These are phyloP conservation scores for Pleurotus giganteus DNA, from an alignment of 768 basidiomycete genomes.

Conservation along the genomic window DNA sequence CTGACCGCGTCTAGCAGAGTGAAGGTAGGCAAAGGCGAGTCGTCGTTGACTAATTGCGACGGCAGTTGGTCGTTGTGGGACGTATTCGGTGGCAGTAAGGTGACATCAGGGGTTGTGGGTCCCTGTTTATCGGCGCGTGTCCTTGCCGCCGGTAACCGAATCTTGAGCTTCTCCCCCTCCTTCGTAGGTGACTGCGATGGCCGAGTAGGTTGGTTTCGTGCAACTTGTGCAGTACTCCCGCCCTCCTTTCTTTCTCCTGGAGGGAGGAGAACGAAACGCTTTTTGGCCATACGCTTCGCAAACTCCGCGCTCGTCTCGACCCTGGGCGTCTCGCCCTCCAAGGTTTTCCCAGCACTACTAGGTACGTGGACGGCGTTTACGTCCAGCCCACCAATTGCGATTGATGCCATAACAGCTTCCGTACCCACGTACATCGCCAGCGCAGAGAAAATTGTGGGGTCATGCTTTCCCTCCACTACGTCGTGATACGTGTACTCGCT, in stretches of 20 bases:
- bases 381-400: too few species aligned
- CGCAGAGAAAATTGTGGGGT: constrained; percentile 12
- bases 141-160: not conserved
- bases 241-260: constrained; percentile 12
- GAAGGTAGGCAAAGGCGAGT: not conserved
- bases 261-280: constrained; percentile 13
- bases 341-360: not conserved
- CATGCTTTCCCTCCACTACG: not conserved
- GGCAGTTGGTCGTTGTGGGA: not conserved
- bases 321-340: not conserved
- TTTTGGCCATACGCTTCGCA: not conserved
- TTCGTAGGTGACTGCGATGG: too few species aligned
- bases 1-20: not conserved
- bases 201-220: not conserved
- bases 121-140: not conserved
- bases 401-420: constrained; percentile 12
- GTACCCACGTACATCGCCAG: too few species aligned
- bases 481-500: constrained; percentile 15
- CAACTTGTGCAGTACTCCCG: too few species aligned
- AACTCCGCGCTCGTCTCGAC: constrained; percentile 11
- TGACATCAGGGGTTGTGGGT: not conserved
- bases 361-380: too few species aligned
- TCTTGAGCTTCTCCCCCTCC: too few species aligned
- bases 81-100: not conserved
- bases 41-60: not conserved